phyloP scores from a whole-genome alignment of 371 early-diverging fungal genomes.

The Capniomyces stellatus region DNA sequence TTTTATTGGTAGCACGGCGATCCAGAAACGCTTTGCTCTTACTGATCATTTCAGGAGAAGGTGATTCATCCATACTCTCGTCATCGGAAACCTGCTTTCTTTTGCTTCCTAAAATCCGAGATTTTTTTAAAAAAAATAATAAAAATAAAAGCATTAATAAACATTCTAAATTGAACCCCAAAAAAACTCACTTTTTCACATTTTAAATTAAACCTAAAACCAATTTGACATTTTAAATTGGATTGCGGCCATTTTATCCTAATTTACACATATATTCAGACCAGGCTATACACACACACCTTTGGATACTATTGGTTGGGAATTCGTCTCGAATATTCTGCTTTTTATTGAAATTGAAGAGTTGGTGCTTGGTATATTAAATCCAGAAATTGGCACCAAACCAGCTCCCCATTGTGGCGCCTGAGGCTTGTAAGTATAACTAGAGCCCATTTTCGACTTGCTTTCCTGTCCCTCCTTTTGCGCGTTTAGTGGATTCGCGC shows the following conservation, averaged over 20 bases:
- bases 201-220: too few species aligned
- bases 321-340: neutral
- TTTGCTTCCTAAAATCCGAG: slow-evolving; percentile 2
- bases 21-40: too few species aligned
- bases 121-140: neutral
- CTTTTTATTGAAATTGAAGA: neutral
- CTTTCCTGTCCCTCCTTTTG: too few species aligned
- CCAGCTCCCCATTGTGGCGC: slow-evolving; percentile 1
- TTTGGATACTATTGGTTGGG: too few species aligned
- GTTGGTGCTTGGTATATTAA: neutral
- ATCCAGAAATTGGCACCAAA: neutral
- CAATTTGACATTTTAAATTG: too few species aligned
- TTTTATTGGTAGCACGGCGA: too few species aligned
- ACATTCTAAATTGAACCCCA: neutral
- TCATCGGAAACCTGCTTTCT: slow-evolving; percentile 21
- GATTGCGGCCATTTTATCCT: too few species aligned
- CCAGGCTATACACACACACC: too few species aligned
- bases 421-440: neutral
- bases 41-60: slow-evolving; percentile 7
- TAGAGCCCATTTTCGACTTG: too few species aligned
- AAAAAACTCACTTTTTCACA: too few species aligned
- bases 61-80: slow-evolving; percentile 16
- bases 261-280: too few species aligned
- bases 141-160: neutral
- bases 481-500: too few species aligned